phyloP scores from a whole-genome alignment of 1,284 basidiomycete genomes.

The Austroboletus niveus region DNA sequence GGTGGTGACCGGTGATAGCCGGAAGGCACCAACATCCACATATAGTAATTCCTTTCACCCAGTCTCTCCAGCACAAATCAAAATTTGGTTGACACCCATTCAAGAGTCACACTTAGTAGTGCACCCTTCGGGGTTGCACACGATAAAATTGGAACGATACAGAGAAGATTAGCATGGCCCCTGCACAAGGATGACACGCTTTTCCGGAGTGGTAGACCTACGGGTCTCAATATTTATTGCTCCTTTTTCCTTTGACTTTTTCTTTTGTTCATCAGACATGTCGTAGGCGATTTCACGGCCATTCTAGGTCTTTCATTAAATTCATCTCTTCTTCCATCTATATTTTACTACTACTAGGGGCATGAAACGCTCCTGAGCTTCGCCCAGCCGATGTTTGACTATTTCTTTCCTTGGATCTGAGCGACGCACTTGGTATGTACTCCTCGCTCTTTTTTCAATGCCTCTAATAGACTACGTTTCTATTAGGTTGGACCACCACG shows the following conservation, averaged over 20 bases:
- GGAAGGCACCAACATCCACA: neutral
- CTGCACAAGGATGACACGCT: conserved; percentile 35
- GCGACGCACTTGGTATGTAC: too few species aligned
- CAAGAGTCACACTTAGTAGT: neutral
- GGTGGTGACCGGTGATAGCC: too few species aligned
- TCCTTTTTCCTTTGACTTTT: conserved; percentile 7
- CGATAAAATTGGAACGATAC: conserved; percentile 38
- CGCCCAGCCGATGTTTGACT: too few species aligned
- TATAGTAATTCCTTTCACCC: neutral
- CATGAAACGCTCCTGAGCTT: too few species aligned
- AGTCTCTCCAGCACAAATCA: conserved; percentile 21
- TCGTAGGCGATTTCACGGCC: too few species aligned
- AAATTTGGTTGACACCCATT: conserved; percentile 2
- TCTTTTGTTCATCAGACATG: neutral
- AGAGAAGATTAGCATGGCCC: conserved; percentile 35
- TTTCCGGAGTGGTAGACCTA: conserved; percentile 35
- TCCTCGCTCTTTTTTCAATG: too few species aligned
- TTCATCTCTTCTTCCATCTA: too few species aligned
- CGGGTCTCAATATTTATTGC: conserved; percentile 35
- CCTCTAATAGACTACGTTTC: too few species aligned
- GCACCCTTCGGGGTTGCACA: conserved; percentile 37
- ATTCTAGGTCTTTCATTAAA: too few species aligned
- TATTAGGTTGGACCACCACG: too few species aligned
- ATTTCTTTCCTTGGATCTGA: too few species aligned
- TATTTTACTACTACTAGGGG: too few species aligned